Evolutionary conservation across 2,329 filamentous ascomycete species (phyloP).

Genomic region (Xylaria sp.): DNA sequence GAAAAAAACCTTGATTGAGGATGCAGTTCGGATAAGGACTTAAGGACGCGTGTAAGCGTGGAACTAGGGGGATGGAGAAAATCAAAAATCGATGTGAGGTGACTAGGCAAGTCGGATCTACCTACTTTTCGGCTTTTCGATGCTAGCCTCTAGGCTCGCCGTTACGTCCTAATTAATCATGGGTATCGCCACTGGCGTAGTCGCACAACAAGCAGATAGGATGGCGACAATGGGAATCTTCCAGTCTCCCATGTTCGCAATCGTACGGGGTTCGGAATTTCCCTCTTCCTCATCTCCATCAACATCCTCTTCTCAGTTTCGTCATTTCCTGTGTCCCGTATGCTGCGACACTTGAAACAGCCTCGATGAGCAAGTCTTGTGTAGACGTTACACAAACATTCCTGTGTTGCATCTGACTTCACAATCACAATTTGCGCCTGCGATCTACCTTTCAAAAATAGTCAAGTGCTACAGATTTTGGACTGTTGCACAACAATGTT

Average conservation of each 20-base stretch:
- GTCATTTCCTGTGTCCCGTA: not conserved
- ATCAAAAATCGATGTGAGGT: conserved; percentile 13
- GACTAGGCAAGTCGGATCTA: not conserved
- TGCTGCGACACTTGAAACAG: not conserved
- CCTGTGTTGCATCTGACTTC: not conserved
- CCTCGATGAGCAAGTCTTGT: not conserved
- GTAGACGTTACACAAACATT: not conserved
- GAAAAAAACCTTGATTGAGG: conserved; percentile 5
- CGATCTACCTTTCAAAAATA: not conserved
- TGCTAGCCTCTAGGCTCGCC: not conserved
- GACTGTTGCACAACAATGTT: not conserved
- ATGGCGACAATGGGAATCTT: conserved; percentile 33
- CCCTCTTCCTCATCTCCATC: not conserved
- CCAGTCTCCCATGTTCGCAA: conserved; percentile 28
- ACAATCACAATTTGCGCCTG: not conserved
- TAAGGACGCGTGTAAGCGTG: conserved; percentile 11
- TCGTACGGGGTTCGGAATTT: conserved; percentile 22
- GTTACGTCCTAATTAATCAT: not conserved
- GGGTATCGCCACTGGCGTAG: not conserved
- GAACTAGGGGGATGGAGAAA: not conserved
- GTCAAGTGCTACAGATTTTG: not conserved
- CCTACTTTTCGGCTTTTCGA: not conserved
- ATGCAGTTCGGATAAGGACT: conserved; percentile 10
- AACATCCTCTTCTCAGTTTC: not conserved
- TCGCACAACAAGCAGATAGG: conserved; percentile 17